These are phyloP conservation scores for Cyathus striatus DNA, from an alignment of 768 basidiomycete species.

Conservation along the genomic window DNA sequence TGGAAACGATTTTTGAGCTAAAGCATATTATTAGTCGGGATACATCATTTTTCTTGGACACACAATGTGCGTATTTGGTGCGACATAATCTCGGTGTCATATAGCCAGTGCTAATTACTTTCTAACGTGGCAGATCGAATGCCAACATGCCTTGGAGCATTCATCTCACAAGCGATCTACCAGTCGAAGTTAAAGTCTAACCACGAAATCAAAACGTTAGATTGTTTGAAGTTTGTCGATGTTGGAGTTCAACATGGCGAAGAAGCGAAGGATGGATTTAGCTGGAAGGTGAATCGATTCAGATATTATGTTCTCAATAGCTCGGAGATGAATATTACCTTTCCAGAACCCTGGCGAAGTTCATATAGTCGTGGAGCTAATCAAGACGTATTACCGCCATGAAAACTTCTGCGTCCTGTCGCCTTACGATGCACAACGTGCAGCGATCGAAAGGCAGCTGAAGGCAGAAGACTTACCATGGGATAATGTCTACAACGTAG, in stretches of 20 bases:
- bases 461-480: conserved; percentile 28
- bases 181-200: conserved; percentile 27
- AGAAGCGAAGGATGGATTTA: conserved; percentile 32
- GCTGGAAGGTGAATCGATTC: conserved; percentile 36
- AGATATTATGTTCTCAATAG: no score
- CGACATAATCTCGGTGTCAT: background rate
- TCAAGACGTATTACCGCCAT: conserved; percentile 31
- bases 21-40: conserved; percentile 23
- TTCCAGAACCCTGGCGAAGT: conserved; percentile 39
- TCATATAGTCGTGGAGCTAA: conserved; percentile 32
- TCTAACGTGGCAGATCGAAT: conserved; percentile 36
- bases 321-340: no score
- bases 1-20: conserved; percentile 44
- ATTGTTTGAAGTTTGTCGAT: conserved; percentile 42
- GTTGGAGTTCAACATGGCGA: conserved; percentile 28
- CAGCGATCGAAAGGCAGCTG: conserved; percentile 30
- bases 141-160: conserved; percentile 41
- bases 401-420: conserved; percentile 43
- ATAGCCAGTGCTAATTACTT: background rate
- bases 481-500: conserved; percentile 45
- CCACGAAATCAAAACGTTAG: conserved; percentile 24
- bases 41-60: conserved; percentile 34
- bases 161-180: conserved; percentile 45
- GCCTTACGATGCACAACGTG: conserved; percentile 52
- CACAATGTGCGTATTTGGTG: conserved; percentile 33